Evolutionary conservation across 768 basidiomycete genomes (phyloP), one percentile per base, ranked within the genome.

Genomic region (Hygrophoropsis aurantiaca): DNA sequence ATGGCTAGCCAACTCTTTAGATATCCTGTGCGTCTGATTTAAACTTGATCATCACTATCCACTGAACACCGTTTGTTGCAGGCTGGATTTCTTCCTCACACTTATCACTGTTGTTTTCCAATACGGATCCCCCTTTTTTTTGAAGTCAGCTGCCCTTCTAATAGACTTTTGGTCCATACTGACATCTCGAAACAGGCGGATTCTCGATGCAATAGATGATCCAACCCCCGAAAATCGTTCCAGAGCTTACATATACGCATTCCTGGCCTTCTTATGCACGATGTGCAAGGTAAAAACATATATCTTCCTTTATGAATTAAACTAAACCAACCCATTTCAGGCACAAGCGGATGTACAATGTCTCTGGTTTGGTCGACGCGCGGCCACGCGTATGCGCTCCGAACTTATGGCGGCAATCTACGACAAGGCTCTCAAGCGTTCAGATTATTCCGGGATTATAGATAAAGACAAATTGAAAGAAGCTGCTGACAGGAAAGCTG

Each of bases 401-500:
- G 87, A 89, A 66, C 76, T 94, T 15, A 93, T 90, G 84, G 83
- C 88, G 0, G 68, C 84, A 2, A 89, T 97, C 43, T 95, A 94
- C 58, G 87, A 92, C 62, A 97, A 97, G 62, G 80, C 91, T 1
- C 68, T 95, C 30, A 87, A 85, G 63, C 72, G 93, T 24, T 85
- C 81, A 59, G 92, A 94, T 60, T 88, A 83, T 49, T 89, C 88
- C 0, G 93, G 92, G 1, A 71, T 90, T 32, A 72, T 88, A 8
- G 74, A 80, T 42, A 77, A 78, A 58, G 74, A 72, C 30, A 69
- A 66, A n/a, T 46, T 49, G 2, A 57, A 60, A 20, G 57, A 59
- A 3, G 55, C 53, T 7, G 60, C 56, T 5, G 56, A 53, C 18
- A 61, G 47, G 23, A 60, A 55, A 25, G 51, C 55, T 7, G 60